Conservation (phyloP, 1,284 basidiomycete species). For the Agaricales sp. region DNA sequence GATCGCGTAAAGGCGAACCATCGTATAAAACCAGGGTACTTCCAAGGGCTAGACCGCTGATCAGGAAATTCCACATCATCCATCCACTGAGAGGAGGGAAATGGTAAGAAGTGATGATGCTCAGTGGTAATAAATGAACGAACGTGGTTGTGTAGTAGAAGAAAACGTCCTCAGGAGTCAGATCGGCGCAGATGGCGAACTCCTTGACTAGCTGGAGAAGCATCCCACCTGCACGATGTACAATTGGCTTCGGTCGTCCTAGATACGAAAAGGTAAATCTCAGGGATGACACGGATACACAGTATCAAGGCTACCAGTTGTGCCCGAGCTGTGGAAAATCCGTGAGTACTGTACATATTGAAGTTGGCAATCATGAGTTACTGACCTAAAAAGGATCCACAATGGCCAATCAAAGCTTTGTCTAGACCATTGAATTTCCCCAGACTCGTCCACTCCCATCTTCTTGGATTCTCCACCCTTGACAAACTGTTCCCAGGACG, state of each 20-base stretch:
- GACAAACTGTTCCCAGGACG: constrained; percentile 51
- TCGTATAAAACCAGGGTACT: constrained; percentile 77
- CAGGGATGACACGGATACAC: constrained; percentile 3
- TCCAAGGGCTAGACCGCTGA: constrained; percentile 61
- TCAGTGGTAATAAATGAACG: constrained; percentile 26
- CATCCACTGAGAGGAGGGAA: constrained; percentile 42
- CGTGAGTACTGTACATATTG: no score
- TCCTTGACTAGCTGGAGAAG: constrained; percentile 78
- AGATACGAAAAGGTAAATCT: neutral
- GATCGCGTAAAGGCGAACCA: constrained; percentile 72
- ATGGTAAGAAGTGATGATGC: constrained; percentile 9
- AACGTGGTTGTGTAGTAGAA: constrained; percentile 86
- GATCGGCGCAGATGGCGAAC: constrained; percentile 68
- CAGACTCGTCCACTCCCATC: constrained; percentile 35
- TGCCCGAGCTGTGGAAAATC: constrained; percentile 35
- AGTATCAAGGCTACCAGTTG: constrained; percentile 47
- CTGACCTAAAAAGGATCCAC: constrained; percentile 80
- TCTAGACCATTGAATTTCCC: constrained; percentile 50
- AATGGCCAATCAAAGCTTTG: constrained; percentile 73
- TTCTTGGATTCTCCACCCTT: constrained; percentile 29
- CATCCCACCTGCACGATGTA: constrained; percentile 84
- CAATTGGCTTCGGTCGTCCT: constrained; percentile 61
- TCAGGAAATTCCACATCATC: constrained; percentile 85
- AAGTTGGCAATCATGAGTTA: neutral
- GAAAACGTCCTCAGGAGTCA: constrained; percentile 65